A percentile compares a stretch with the other conserved stretches of the same genome.
Evolutionary conservation across 1,284 basidiomycete species (phyloP).

Genomic region (Tilletiopsis washingtonensis): DNA sequence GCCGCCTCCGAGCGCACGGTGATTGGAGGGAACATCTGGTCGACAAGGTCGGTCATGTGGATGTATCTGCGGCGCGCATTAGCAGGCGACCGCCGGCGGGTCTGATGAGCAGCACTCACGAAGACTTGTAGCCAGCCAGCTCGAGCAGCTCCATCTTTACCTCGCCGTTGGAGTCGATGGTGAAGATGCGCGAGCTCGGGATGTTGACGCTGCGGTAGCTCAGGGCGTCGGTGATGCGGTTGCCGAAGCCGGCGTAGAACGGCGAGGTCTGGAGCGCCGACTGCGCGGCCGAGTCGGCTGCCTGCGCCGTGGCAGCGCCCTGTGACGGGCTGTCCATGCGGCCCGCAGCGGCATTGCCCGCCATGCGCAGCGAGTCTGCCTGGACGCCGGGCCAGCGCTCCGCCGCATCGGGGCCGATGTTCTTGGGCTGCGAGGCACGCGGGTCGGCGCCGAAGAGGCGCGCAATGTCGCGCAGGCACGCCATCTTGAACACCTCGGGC

Average conservation of each 20-base stretch:
- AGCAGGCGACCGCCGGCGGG: too few relatives aligned
- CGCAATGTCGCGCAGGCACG: conserved; percentile 91
- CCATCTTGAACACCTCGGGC: conserved; percentile 99
- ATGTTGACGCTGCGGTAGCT: conserved; percentile 94
- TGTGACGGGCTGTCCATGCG: conserved; percentile 5
- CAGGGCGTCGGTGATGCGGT: conserved; percentile 94
- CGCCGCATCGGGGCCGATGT: conserved; percentile 11
- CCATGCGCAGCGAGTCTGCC: conserved; percentile 4
- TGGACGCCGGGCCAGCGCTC: conserved; percentile 6
- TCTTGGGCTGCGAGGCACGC: conserved; percentile 7
- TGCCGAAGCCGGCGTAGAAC: conserved; percentile 97
- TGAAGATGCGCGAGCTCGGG: conserved; percentile 90
- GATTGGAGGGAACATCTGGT: conserved; percentile 98
- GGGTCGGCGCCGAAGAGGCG: conserved; percentile 67
- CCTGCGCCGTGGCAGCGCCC: conserved; percentile 16
- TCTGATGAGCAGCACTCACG: conserved; percentile 53
- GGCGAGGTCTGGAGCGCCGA: conserved; percentile 49
- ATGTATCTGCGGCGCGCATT: conserved; percentile 68
- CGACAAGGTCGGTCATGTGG: conserved; percentile 95
- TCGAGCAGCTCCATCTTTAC: conserved; percentile 97
- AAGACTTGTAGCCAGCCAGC: conserved; percentile 90
- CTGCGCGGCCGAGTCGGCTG: neutral
- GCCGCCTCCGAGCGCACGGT: conserved; percentile 58
- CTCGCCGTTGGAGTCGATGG: conserved; percentile 88
- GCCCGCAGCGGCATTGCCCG: conserved; percentile 2